Conservation (phyloP, 1,284 basidiomycete species). For the Cerrena zonata region DNA sequence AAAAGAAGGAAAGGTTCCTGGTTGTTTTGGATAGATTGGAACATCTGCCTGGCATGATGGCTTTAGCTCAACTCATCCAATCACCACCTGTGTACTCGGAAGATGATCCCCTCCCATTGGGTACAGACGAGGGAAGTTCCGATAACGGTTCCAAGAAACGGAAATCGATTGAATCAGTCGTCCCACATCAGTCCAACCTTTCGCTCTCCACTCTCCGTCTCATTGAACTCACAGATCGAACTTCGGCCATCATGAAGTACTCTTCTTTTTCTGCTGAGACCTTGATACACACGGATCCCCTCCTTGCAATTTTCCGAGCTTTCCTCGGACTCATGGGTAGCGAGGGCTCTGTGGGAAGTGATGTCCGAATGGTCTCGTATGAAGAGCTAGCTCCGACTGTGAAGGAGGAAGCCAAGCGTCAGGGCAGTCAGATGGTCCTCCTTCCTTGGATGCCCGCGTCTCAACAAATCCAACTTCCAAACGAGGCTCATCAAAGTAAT, state of each 20-base stretch:
- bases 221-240: constrained; percentile 66
- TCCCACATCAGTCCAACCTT: constrained; percentile 3
- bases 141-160: neutral
- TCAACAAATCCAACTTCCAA: constrained; percentile 12
- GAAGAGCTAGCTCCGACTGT: constrained; percentile 53
- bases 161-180: neutral
- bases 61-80: constrained; percentile 59
- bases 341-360: constrained; percentile 44
- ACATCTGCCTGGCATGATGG: constrained; percentile 75
- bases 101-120: constrained; percentile 5
- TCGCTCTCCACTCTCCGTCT: constrained; percentile 48
- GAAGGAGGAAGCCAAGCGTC: constrained; percentile 42
- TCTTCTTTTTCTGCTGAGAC: constrained; percentile 44
- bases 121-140: neutral
- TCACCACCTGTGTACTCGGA: constrained; percentile 21
- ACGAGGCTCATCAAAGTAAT: constrained; percentile 6
- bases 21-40: constrained; percentile 90
- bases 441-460: constrained; percentile 58
- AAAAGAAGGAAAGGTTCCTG: constrained; percentile 56
- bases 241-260: constrained; percentile 63
- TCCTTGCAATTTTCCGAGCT: constrained; percentile 56
- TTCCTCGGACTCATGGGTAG: constrained; percentile 57
- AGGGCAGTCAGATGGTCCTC: constrained; percentile 51
- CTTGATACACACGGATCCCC: constrained; percentile 51
- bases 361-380: constrained; percentile 53